Conservation (phyloP, 2,329 filamentous ascomycete species). For the Ophiostoma sp. region DNA sequence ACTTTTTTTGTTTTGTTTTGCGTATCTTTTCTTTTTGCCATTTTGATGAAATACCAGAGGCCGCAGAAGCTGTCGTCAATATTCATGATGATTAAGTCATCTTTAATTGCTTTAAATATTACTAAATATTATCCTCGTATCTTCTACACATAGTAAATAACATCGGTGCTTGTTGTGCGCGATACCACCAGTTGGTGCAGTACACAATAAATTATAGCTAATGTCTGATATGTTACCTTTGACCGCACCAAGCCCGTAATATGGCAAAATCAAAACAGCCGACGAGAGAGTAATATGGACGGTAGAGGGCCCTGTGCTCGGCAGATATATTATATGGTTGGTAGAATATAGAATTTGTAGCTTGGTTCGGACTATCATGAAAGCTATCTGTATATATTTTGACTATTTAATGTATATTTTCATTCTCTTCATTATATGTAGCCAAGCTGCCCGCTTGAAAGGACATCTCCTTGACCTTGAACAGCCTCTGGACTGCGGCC, state of each 20-base stretch:
- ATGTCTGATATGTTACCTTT: not conserved
- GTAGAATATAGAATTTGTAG: not conserved
- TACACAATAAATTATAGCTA: not conserved
- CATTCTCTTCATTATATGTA: not conserved
- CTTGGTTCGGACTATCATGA: too few species aligned
- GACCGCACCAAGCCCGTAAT: not conserved
- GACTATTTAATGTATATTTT: too few species aligned
- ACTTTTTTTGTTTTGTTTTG: not conserved
- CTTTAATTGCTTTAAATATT: too few species aligned
- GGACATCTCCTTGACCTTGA: not conserved
- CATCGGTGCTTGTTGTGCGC: not conserved
- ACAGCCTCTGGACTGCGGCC: too few species aligned
- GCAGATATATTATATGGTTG: not conserved
- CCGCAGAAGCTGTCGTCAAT: too few species aligned
- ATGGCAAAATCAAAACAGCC: not conserved
- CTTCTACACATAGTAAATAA: too few species aligned
- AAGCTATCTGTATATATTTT: too few species aligned
- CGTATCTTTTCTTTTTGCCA: not conserved
- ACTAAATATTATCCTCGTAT: too few species aligned
- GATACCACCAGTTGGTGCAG: not conserved
- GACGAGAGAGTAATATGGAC: not conserved
- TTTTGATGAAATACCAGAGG: not conserved
- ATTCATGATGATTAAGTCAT: too few species aligned
- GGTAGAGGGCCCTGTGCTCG: conserved; percentile 4
- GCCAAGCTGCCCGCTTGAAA: not conserved